Base-by-base conservation (phyloP, 192 early-diverging fungal genomes). In the Mortierella claussenii region DNA sequence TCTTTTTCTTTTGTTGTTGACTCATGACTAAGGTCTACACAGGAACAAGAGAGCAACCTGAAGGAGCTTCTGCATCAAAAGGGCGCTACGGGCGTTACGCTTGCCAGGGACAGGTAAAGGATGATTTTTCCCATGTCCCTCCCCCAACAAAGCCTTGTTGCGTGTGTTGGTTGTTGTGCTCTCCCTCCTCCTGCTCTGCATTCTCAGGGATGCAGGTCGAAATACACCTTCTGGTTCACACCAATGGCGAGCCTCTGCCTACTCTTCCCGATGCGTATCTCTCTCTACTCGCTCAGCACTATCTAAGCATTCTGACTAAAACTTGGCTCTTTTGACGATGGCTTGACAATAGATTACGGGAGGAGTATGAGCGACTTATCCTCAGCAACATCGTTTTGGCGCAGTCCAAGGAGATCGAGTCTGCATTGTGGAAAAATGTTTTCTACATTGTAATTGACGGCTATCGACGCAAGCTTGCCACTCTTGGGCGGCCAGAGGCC, bases 371-470 rank as follows among this genome's bases (percentile, higher is more conserved):
- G 49, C 69, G 65, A 44, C 56, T 84, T 23, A 80, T 84, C 52
- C 65, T 84, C 43, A 69, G 64, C 18, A 79, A 84, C 26, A 70
- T 69, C 69, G 73, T 79, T 24, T 79, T 78, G 20, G 78, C 82
- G 26, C 78, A 81, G 34, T 67, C 78, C 6, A 85, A 80, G 67
- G 83, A 85, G 30, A 67, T 85, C 40, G 81, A 85, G 45, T 67
- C 65, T 18, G 70, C 62, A 10, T 34, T 85, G 33, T 85, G 83
- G 83, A 85, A 85, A 45, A 69, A 80, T 36, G 83, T 85, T 27
- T 82, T 80, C 40, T 85, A 85, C 48, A 82, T 78, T 12, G 79
- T 81, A 32, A 85, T 85, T 52, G 83, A 85, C 30, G 83, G 82
- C 12, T 85, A 76, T 46, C 78, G 83, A 24, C 80, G 73, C 50